These are phyloP conservation scores for Macaranga tanarius DNA, from an alignment of 441 rosid genomes.

Conservation along the genomic window DNA sequence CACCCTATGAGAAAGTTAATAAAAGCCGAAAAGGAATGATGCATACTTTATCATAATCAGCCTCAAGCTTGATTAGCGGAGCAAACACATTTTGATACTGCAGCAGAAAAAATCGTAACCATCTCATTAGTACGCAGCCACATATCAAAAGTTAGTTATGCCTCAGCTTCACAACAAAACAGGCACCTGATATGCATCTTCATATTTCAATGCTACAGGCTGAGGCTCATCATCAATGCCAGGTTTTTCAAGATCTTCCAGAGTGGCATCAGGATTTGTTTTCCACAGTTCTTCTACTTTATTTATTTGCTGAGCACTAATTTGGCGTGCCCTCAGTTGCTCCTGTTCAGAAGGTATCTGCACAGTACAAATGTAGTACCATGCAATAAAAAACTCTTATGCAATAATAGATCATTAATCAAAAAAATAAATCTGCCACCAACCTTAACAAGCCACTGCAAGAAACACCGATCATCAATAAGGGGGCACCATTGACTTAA, in stretches of 20 bases:
- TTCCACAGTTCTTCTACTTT: conserved; percentile 99
- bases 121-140: conserved; percentile 23
- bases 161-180: conserved; percentile 13
- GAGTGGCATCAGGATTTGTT: conserved; percentile 94
- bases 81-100: conserved; percentile 99
- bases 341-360: conserved; percentile 99
- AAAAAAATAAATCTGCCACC: conserved; percentile 22
- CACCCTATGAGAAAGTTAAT: neutral
- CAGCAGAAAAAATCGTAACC: conserved; percentile 29
- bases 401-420: conserved; percentile 11
- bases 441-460: conserved; percentile 99
- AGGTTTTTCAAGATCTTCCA: conserved; percentile 99
- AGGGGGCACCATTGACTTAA: conserved; percentile 99
- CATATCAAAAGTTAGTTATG: conserved; percentile 10
- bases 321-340: conserved; percentile 99
- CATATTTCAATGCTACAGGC: conserved; percentile 85
- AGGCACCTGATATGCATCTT: conserved; percentile 97
- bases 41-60: conserved; percentile 96
- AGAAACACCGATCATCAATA: conserved; percentile 97
- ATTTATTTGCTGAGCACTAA: conserved; percentile 97
- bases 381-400: conserved; percentile 24
- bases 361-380: conserved; percentile 17
- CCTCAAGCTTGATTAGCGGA: conserved; percentile 99
- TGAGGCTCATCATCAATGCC: conserved; percentile 99
- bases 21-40: conserved; percentile 8